Evolutionary conservation across 768 basidiomycete species (phyloP).

Genomic region (Tulasnella sp.): DNA sequence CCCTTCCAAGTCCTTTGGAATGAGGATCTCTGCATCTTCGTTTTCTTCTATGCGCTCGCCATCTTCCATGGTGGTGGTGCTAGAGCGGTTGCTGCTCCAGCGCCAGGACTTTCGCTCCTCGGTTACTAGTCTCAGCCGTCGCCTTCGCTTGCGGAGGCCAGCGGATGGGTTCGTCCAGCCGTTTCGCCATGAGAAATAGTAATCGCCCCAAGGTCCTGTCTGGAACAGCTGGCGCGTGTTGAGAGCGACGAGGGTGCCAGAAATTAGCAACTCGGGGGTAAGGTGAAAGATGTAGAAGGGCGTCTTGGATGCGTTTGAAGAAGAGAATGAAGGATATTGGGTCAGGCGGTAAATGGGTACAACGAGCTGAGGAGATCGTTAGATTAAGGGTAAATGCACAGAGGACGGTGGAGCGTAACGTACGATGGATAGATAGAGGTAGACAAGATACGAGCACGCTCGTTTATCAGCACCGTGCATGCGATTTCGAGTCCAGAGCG

Average conservation of each 20-base stretch:
- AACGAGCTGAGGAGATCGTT: background rate
- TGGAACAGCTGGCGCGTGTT: constrained; percentile 13
- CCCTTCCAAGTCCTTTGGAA: background rate
- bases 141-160: background rate
- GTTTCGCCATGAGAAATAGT: background rate
- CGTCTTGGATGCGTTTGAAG: background rate
- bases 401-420: background rate
- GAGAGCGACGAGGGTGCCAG: background rate
- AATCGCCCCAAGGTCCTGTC: constrained; percentile 17
- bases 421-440: background rate
- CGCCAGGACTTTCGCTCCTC: background rate
- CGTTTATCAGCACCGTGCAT: background rate
- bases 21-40: constrained; percentile 5
- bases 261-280: constrained; percentile 1
- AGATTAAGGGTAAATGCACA: background rate
- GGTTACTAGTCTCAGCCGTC: background rate
- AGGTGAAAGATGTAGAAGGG: constrained; percentile 23
- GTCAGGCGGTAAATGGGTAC: constrained; percentile 11
- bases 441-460: constrained; percentile 11
- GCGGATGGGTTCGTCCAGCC: background rate
- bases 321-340: constrained; percentile 15
- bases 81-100: background rate
- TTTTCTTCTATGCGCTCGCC: background rate
- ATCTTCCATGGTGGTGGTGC: background rate
- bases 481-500: background rate